Conservation (phyloP, 148 eudicot genomes). For the Rhododendron ovatum region DNA sequence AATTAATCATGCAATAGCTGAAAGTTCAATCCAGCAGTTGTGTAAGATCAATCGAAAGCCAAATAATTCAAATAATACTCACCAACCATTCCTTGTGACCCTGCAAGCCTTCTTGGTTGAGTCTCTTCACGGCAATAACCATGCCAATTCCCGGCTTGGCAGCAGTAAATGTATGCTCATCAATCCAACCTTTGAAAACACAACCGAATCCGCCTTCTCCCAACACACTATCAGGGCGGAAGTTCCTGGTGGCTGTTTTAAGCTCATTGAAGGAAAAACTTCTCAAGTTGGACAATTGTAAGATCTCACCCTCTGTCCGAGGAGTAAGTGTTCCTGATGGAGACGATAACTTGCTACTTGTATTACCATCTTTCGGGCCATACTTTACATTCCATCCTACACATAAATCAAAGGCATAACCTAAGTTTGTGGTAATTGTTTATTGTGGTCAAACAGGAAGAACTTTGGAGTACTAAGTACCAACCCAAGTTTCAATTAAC, state of each 20-base stretch:
- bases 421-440: neutral
- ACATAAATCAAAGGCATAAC: neutral
- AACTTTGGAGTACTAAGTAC: neutral
- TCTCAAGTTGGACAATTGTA: conserved; percentile 56
- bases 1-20: neutral
- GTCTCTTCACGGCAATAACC: conserved; percentile 73
- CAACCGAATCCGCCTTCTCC: conserved; percentile 94
- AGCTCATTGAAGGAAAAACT: conserved; percentile 55
- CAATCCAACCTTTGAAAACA: conserved; percentile 85
- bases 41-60: neutral
- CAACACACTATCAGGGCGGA: conserved; percentile 78
- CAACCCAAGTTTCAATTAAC: neutral
- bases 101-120: conserved; percentile 70
- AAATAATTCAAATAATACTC: conserved; percentile 24
- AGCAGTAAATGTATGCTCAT: conserved; percentile 59
- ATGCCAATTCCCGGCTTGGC: conserved; percentile 60
- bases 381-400: neutral
- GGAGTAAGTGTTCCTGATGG: conserved; percentile 30
- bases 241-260: conserved; percentile 56
- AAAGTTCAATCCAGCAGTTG: neutral
- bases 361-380: conserved; percentile 1
- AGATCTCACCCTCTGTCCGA: conserved; percentile 58
- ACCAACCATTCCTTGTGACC: conserved; percentile 94
- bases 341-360: conserved; percentile 38
- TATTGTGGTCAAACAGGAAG: neutral